Base-by-base conservation (phyloP, 2,329 filamentous ascomycete species). In the Sphaerulina musiva region DNA sequence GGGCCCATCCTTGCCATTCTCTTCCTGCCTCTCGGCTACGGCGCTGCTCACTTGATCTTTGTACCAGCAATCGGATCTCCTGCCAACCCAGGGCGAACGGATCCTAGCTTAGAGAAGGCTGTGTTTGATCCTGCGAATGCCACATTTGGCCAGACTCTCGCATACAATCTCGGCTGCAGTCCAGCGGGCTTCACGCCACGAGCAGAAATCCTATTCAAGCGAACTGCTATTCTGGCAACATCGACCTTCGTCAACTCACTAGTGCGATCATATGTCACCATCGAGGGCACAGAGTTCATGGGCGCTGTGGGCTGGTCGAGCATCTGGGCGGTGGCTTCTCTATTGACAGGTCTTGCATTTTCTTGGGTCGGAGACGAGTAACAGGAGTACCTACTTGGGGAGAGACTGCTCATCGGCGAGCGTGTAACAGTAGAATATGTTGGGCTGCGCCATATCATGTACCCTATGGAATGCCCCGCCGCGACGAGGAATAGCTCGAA, bases 41-140 rank as follows among this genome's bases (percentile, higher is more conserved):
- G 88, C 0, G 83, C 85, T 4, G 83, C 83, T 57, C 79, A 80
- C 44, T 92, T 95, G 68, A 81, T 96, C 61, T 95, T 95, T 69
- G 80, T 82, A 39, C 83, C 85, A 1, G 79, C 82, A 20, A 79
- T 81, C 14, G 73, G 78, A 6, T 60, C 75, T 38, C 48, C 56
- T 40, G 58, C 53, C n/a, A 65, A 61, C 45, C 61, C 63, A 20
- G 61, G 62, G n/a, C 51, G 65, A 8, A 63, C 60, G 2, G 60
- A 65, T 20, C 53, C 57, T 10, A 55, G 59, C 31, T 55, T 55
- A 45, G 54, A 83, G 57, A 76, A 76, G 50, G 72, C 76, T 60
- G 70, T 74, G 26, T 89, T 89, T 65, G 76, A 89, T 61, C 81
- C 86, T 0, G 79, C 76, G 26, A 79, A 75, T 12, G 85, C 87